Percentiles rank a stretch among this genome's conserved stretches.
Conservation (phyloP, 148 eudicot genomes). For the Cornus controversa region DNA sequence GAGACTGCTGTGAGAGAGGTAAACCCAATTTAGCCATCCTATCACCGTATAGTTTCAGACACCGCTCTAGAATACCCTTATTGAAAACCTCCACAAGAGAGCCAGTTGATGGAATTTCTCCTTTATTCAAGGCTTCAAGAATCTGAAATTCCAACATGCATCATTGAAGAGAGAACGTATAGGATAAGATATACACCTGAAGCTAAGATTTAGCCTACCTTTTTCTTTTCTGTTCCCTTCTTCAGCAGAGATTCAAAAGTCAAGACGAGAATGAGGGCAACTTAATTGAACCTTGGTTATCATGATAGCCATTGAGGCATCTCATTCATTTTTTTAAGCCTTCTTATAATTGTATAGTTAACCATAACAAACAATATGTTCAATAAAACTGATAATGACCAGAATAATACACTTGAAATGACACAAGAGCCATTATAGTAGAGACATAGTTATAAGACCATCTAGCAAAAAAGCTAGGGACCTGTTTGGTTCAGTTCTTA, state of each 20-base stretch:
- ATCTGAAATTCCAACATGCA: slow-evolving; percentile 50
- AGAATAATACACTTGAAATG: not conserved
- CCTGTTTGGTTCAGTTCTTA: too few relatives aligned
- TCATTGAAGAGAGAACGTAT: not conserved
- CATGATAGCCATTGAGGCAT: not conserved
- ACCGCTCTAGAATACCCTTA: slow-evolving; percentile 82
- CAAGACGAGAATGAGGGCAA: not conserved
- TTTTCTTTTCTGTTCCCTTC: not conserved
- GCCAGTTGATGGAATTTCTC: slow-evolving; percentile 97
- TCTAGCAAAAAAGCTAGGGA: not conserved
- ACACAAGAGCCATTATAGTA: not conserved
- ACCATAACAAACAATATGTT: not conserved
- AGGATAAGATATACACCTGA: not conserved
- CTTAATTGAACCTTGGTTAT: not conserved
- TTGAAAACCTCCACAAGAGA: slow-evolving; percentile 97
- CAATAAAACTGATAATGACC: not conserved
- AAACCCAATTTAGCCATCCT: slow-evolving; percentile 58
- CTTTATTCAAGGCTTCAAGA: slow-evolving; percentile 96
- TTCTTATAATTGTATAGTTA: not conserved
- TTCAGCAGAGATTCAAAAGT: not conserved
- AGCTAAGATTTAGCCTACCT: not conserved
- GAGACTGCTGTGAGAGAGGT: slow-evolving; percentile 57
- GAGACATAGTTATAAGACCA: not conserved
- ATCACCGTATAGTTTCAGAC: slow-evolving; percentile 69
- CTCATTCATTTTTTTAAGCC: not conserved